Evolutionary conservation across 257 asterid genomes (phyloP).

Genomic region (Galeopsis tetrahit): DNA sequence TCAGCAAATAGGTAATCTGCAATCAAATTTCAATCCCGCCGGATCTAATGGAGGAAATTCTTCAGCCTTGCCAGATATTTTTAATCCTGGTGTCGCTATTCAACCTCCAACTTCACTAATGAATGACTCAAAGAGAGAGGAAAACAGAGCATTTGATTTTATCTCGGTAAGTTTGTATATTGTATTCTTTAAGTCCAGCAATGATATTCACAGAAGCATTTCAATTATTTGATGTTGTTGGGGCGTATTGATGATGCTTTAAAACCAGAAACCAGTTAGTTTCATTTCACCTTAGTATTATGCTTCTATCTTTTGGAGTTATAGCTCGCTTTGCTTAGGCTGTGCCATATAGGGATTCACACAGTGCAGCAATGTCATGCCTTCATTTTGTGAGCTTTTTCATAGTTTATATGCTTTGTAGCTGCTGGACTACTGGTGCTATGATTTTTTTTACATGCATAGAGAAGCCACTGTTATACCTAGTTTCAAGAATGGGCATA

Average conservation of each 20-base stretch:
- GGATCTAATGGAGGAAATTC: conserved; percentile 55
- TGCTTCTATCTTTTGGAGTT: conserved; percentile 10
- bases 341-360: conserved; percentile 15
- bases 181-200: conserved; percentile 26
- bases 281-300: background rate
- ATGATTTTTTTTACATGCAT: conserved; percentile 4
- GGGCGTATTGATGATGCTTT: conserved; percentile 14
- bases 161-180: conserved; percentile 71
- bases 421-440: conserved; percentile 17
- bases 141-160: conserved; percentile 89
- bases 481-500: background rate
- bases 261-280: conserved; percentile 24
- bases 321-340: conserved; percentile 7
- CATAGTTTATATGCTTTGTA: conserved; percentile 10
- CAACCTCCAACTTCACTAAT: conserved; percentile 84
- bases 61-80: conserved; percentile 81
- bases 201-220: conserved; percentile 11
- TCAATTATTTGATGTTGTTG: conserved; percentile 10
- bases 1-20: conserved; percentile 80
- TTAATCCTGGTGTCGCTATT: conserved; percentile 65
- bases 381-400: conserved; percentile 14
- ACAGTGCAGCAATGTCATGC: conserved; percentile 10
- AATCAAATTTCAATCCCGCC: conserved; percentile 48
- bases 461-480: background rate
- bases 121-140: conserved; percentile 79